Evolutionary conservation across 805 yeast species (phyloP).

Genomic region (Ogataea siamensis): DNA sequence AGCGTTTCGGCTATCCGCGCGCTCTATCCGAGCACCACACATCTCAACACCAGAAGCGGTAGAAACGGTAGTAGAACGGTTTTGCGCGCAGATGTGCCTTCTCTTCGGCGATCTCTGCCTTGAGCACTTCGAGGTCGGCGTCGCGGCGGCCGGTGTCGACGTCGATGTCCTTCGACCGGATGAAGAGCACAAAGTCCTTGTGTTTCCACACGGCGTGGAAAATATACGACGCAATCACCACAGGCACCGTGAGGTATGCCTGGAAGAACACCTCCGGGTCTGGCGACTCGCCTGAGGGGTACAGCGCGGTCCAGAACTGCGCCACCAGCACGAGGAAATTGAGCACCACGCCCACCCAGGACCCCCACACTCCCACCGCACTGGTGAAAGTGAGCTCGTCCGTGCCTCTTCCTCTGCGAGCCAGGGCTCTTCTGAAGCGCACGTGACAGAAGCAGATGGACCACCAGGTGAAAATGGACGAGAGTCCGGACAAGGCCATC

Average conservation of each 20-base stretch:
- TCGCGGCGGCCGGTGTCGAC: constrained; percentile 62
- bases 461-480: constrained; percentile 75
- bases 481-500: constrained; percentile 70
- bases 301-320: constrained; percentile 79
- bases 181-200: constrained; percentile 43
- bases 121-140: constrained; percentile 50
- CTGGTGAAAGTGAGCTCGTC: constrained; percentile 67
- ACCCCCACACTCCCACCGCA: constrained; percentile 64
- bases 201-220: constrained; percentile 36
- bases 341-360: constrained; percentile 56
- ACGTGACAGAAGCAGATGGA: constrained; percentile 65
- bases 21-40: background rate
- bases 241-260: constrained; percentile 60
- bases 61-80: constrained; percentile 47
- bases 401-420: constrained; percentile 58
- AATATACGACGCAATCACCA: constrained; percentile 49
- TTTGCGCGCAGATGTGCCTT: constrained; percentile 43
- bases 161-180: constrained; percentile 49
- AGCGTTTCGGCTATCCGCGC: background rate
- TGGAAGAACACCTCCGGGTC: constrained; percentile 58
- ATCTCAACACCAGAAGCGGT: constrained; percentile 51
- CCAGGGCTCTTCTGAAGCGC: constrained; percentile 65
- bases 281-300: constrained; percentile 56
- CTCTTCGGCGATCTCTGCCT: constrained; percentile 56
- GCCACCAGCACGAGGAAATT: constrained; percentile 61